Evolutionary conservation across 306 rosid species (phyloP), one percentile per base, ranked within the genome.

Genomic region (Cotoneaster glaucophyllus): DNA sequence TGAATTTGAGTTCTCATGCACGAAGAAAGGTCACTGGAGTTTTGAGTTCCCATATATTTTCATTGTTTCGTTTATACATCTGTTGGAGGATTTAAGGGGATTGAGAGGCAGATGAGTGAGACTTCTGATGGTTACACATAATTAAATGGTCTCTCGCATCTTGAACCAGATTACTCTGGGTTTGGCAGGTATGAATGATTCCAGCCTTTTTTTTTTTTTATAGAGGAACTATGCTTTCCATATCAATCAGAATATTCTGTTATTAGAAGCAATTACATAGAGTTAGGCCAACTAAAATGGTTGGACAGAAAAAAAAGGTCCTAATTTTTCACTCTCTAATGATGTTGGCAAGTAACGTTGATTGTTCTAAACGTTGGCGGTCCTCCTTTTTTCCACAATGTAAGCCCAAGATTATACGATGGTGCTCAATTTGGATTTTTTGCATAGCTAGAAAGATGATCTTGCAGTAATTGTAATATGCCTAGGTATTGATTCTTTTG

Each of bases 401-500:
- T 97, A 68, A 95, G 98, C 83, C 88, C 98, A 70, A 85, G 99
- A 79, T 95, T 95, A 78, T 85, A 97, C 62, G 97, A 95, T 54
- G 99, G 98, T 29, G 92, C 97, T 50, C 92, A 96, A 84, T 95
- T 95, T 73, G 98, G 98, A 81, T 84, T 92, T 8, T 97, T 97
- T 26, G 99, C 99, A 19, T 97, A 95, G 99, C 97, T 92, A 88
- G 48, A 74, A 22, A n/a, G 75, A 31, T 28, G 34, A 65, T 71
- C 77, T 59, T 24, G 57, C 50, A 22, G 54, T 53, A 57, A 67
- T 63, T 4, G 2, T 14, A 43, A 2, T 14, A 43, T 61, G 29
- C 71, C 73, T 28, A 74, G 61, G 45, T 72, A 62, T 37, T 75
- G 54, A 32, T 32, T 32, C 37, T 32, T 32, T 5, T 7, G 37